Conservation (phyloP, 306 rosid species). For the Boehmeria nivea region DNA sequence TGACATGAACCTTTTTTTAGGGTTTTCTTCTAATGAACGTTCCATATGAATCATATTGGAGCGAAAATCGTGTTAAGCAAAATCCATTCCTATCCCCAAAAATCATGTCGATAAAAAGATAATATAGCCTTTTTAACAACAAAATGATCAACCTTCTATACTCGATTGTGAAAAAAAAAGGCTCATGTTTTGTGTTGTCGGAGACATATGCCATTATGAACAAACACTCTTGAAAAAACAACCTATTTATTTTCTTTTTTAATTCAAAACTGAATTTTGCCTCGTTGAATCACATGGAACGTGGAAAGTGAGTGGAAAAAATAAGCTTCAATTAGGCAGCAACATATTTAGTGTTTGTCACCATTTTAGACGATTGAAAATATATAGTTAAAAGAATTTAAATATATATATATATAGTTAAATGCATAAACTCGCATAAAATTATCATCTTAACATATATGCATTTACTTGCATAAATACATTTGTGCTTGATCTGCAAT, state of each 20-base stretch:
- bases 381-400: too few species aligned
- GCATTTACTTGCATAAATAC: neutral
- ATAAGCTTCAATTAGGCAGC: neutral
- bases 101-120: constrained; percentile 1
- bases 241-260: neutral
- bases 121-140: neutral
- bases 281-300: constrained; percentile 37
- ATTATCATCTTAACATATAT: too few species aligned
- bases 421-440: too few species aligned
- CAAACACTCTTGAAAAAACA: neutral
- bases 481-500: constrained; percentile 1
- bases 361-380: too few species aligned
- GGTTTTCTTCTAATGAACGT: constrained; percentile 9
- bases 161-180: neutral
- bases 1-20: too few species aligned
- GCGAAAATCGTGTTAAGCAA: neutral
- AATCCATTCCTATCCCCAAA: neutral
- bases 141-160: constrained; percentile 1
- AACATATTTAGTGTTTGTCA: too few species aligned
- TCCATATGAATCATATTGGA: too few species aligned
- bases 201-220: constrained; percentile 11
- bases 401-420: too few species aligned
- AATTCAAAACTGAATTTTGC: constrained; percentile 9
- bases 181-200: constrained; percentile 12
- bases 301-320: constrained; percentile 18